Evolutionary conservation across 1,284 basidiomycete species (phyloP).

Genomic region (Blastosporella zonata): DNA sequence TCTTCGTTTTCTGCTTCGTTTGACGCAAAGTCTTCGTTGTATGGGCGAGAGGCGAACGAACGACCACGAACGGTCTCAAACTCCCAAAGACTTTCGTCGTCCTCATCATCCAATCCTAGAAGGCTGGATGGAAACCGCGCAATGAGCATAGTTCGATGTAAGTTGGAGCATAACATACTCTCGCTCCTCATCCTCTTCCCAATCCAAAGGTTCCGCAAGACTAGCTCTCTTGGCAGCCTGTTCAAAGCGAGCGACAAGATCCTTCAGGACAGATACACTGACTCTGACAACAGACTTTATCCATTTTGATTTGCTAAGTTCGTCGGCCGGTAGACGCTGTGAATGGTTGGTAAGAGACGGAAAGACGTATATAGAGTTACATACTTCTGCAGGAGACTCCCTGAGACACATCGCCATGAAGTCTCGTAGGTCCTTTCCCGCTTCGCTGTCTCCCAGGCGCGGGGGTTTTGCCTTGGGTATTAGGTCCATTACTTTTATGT

Average conservation of each 20-base stretch:
- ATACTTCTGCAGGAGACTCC: constrained; percentile 78
- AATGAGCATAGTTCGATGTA: neutral
- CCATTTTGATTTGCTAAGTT: constrained; percentile 91
- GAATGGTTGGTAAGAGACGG: constrained; percentile 14
- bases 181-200: constrained; percentile 63
- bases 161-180: constrained; percentile 36
- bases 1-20: constrained; percentile 18
- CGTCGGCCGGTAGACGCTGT: constrained; percentile 87
- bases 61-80: constrained; percentile 69
- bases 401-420: constrained; percentile 86
- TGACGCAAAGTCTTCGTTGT: constrained; percentile 14
- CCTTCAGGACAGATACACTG: constrained; percentile 73
- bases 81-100: constrained; percentile 66
- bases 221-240: constrained; percentile 80
- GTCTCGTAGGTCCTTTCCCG: constrained; percentile 84
- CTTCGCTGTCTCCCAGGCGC: constrained; percentile 72
- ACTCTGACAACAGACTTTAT: constrained; percentile 77
- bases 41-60: constrained; percentile 27
- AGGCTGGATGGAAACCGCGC: constrained; percentile 27
- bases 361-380: constrained; percentile 23
- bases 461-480: constrained; percentile 90
- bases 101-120: constrained; percentile 30
- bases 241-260: constrained; percentile 78
- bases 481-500: constrained; percentile 87
- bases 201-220: constrained; percentile 69